A percentile compares a stretch with the other conserved stretches of the same genome.
Conservation (phyloP, 2,329 filamentous ascomycete species). For the Botrytis galanthina region DNA sequence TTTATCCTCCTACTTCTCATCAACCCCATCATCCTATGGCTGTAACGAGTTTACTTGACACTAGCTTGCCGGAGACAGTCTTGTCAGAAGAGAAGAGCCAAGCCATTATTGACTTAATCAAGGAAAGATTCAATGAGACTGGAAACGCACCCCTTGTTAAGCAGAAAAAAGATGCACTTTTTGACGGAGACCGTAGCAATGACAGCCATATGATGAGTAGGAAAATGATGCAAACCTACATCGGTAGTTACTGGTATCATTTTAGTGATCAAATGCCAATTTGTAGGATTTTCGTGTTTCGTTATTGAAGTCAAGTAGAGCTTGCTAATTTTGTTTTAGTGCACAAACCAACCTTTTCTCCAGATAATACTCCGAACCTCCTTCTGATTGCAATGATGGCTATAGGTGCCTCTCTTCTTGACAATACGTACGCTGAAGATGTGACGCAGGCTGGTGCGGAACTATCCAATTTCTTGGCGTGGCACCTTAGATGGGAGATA, state of each 20-base stretch:
- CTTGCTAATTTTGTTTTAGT: conserved; percentile 43
- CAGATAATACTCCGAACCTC: conserved; percentile 81
- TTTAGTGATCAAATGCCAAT: conserved; percentile 95
- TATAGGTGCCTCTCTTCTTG: conserved; percentile 85
- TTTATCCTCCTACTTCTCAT: conserved; percentile 50
- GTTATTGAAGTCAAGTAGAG: not conserved
- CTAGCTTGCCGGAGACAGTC: conserved; percentile 72
- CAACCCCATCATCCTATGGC: conserved; percentile 78
- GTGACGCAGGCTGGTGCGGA: conserved; percentile 75
- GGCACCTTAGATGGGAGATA: conserved; percentile 90
- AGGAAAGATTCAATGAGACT: conserved; percentile 75
- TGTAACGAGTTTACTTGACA: conserved; percentile 80
- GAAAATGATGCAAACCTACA: conserved; percentile 94
- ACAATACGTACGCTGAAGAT: conserved; percentile 73
- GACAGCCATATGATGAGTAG: conserved; percentile 71
- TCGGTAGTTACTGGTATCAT: conserved; percentile 89
- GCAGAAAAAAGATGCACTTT: conserved; percentile 68
- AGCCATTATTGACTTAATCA: conserved; percentile 79
- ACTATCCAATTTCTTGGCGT: conserved; percentile 84
- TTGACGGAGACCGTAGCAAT: conserved; percentile 73
- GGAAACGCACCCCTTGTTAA: conserved; percentile 71
- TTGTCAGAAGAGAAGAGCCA: conserved; percentile 86
- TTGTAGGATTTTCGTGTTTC: conserved; percentile 34
- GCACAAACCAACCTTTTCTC: conserved; percentile 89
- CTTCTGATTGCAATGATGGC: conserved; percentile 86